Base-by-base conservation (phyloP, 1,139 yeast species). In the Geotrichum carabidarum region DNA sequence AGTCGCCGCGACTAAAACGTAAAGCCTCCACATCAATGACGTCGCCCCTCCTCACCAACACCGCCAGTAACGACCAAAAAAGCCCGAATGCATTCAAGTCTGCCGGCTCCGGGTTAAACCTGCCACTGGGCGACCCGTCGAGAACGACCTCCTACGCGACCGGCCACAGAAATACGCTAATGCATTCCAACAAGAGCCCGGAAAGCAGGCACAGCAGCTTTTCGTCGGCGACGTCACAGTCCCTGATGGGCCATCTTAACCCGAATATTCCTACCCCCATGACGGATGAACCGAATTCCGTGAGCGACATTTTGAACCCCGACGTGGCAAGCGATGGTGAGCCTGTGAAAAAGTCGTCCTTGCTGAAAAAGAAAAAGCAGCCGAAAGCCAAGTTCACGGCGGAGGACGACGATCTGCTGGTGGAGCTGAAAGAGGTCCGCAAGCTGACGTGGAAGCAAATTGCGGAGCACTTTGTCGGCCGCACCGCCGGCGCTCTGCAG, bases 401-500 rank as follows among this genome's bases (percentile, higher is more conserved):
- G 18, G 65, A 62, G 38, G 70, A 66, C 43, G 67, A 65, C 53
- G 64, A 59, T 31, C 58, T 65, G 37, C 60, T 66, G 9, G 60
- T 66, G 9, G 61, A 59, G 47, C 61, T 66, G 49, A 66, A 66
- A 50, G 68, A 66, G 47, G 58, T 56, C 27, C 58, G 59, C 37
- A 60, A 63, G 50, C 51, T 66, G 45, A 59, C 68, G 12, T 66
- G 70, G 70, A 61, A 61, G 35, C 61, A 65, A 47, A 66, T 66
- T 48, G 67, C 69, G 9, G 59, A 62, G 51, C 63, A 63, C 44
- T 66, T 66, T 51, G 60, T 62, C 22, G 69, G 69, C 18, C 60
- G 70, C 14, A 60, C 68, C 15, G 64, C 68, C 1, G 69, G 69
- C 4, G 64, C 69, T 1, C 56, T 66, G 14, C 70, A 66, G 53